Base-by-base conservation (phyloP, 1,139 yeast genomes). In the Sugiyamaella sp. region DNA sequence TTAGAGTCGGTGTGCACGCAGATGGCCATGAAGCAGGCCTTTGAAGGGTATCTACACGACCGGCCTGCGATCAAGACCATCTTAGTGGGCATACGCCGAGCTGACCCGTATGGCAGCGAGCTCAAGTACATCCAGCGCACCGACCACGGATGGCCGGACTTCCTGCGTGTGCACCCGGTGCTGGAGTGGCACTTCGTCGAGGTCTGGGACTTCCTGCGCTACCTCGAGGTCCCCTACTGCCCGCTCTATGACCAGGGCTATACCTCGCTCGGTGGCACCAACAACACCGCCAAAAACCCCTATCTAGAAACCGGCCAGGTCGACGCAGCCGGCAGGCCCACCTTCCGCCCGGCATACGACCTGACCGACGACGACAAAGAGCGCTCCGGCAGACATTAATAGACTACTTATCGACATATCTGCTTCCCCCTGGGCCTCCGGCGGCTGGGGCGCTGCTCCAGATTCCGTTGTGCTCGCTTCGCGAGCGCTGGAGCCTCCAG, bases 101-200 rank as follows among this genome's bases (percentile, higher is more conserved):
- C 86, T 2, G 97, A 89, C 65, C 97, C 97, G 0, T 86, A 79
- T 65, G 90, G 95, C 0, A 70, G 71, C 1, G 60, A 71, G 12
- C 73, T 89, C 37, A 59, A 73, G 14, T 76, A 76, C 52, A 79
- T 85, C 56, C 90, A 87, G 63, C 67, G 64, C 39, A 89, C 97
- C 0, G 96, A 89, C 66, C 85, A 82, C 58, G 82, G 89, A 51
- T 89, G 97, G 97, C 97, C 97, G n/a, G 72, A 74, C 37, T 89
- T 89, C 66, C 70, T 84, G 59, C 72, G 97, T 45, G 76, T 89
- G 8, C 93, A 89, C 63, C 96, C 97, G 0, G 85, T 89, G 10
- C 74, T 89, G 48, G 86, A 86, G 52, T 89, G 96, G 96, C 79
- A 79, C 43, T 88, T 86, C 62, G 79, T 77, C 24, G 89, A 89